Percentiles rank a stretch among this genome's conserved stretches.
These are phyloP conservation scores for Ceratorhiza oryzae-sativae DNA, from an alignment of 1,284 basidiomycete genomes.

Conservation along the genomic window DNA sequence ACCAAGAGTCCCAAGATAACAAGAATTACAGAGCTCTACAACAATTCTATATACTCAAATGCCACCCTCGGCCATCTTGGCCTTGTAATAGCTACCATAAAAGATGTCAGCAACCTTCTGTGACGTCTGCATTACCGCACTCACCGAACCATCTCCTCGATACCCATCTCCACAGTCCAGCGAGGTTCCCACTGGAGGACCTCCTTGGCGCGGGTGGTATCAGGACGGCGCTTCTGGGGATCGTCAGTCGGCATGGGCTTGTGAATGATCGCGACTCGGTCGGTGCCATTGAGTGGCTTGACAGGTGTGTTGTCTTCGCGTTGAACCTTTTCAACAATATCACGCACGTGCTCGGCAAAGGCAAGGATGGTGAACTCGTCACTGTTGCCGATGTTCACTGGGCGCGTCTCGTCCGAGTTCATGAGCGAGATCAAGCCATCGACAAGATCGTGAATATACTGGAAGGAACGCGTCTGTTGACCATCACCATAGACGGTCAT, in stretches of 20 bases:
- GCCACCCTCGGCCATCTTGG: slow-evolving; percentile 82
- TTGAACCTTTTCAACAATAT: slow-evolving; percentile 89
- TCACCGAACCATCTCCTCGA: slow-evolving; percentile 86
- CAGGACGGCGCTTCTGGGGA: slow-evolving; percentile 91
- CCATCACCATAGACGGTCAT: slow-evolving; percentile 98
- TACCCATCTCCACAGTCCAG: slow-evolving; percentile 89
- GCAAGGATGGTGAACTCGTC: slow-evolving; percentile 95
- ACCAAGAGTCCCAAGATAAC: neutral
- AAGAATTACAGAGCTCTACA: slow-evolving; percentile 1
- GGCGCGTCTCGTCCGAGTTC: slow-evolving; percentile 89
- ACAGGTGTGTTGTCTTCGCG: slow-evolving; percentile 71
- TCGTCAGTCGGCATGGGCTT: slow-evolving; percentile 91
- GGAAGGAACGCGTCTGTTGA: slow-evolving; percentile 94
- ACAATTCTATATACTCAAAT: slow-evolving; percentile 54
- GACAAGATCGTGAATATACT: slow-evolving; percentile 85
- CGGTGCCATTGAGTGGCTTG: slow-evolving; percentile 53
- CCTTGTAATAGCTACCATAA: slow-evolving; percentile 71
- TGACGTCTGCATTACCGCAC: neutral
- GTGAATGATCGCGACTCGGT: slow-evolving; percentile 75
- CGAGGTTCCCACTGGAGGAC: slow-evolving; percentile 91
- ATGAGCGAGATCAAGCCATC: slow-evolving; percentile 89
- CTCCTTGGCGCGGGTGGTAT: slow-evolving; percentile 88
- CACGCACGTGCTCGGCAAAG: slow-evolving; percentile 86
- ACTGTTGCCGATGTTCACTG: slow-evolving; percentile 92
- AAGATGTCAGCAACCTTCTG: neutral